Conservation (phyloP, 2,329 filamentous ascomycete species). For the Parascedosporium putredinis region DNA sequence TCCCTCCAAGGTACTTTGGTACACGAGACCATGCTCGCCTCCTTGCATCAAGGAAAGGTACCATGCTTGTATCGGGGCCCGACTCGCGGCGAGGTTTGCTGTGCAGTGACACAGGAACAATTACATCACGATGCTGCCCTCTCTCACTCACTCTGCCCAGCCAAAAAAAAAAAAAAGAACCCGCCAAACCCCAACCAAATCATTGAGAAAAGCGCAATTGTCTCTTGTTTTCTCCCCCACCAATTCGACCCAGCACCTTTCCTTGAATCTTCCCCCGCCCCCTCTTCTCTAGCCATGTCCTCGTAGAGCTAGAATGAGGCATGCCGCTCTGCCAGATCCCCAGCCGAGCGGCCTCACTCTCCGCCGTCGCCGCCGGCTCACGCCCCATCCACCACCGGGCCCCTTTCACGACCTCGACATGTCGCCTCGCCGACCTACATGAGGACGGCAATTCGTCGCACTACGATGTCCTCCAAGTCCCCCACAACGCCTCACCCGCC, state of each 20-base stretch:
- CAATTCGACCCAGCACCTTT: constrained; percentile 8
- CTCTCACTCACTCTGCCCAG: background rate
- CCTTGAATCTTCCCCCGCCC: constrained; percentile 21
- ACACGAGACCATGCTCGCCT: too few relatives aligned
- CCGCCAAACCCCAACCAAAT: too few relatives aligned
- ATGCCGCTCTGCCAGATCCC: constrained; percentile 32
- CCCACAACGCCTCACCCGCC: constrained; percentile 53
- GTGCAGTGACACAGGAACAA: background rate
- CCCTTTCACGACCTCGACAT: constrained; percentile 42
- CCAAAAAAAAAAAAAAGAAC: too few relatives aligned
- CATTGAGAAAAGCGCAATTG: background rate
- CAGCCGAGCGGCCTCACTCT: constrained; percentile 27
- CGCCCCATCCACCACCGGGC: constrained; percentile 34
- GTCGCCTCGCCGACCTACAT: constrained; percentile 32
- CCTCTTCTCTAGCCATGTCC: constrained; percentile 31
- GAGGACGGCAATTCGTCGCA: constrained; percentile 44
- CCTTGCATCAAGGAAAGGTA: background rate
- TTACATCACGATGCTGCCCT: background rate
- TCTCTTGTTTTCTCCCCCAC: too few relatives aligned
- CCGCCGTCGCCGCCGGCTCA: constrained; percentile 40
- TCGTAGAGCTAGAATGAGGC: constrained; percentile 33
- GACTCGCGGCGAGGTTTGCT: background rate
- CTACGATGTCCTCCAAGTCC: constrained; percentile 74
- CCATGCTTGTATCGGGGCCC: background rate
- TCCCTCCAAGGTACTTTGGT: background rate